Evolutionary conservation across 2,329 filamentous ascomycete genomes (phyloP).

Genomic region (Amauroascus niger): DNA sequence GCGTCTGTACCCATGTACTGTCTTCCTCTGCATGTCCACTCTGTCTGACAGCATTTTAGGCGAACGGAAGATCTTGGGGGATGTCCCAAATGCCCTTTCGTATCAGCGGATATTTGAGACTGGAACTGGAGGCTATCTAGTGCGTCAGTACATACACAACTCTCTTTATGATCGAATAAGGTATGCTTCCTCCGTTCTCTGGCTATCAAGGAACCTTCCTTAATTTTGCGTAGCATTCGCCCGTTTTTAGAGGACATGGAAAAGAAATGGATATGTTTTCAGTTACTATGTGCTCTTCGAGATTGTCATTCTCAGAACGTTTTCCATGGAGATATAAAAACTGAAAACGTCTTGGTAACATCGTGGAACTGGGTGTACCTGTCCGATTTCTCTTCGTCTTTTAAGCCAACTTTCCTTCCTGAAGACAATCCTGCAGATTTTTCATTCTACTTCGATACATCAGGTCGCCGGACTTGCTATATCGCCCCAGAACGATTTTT

Average conservation of each 20-base stretch:
- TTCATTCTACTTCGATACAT: slow-evolving; percentile 94
- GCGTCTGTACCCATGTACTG: slow-evolving; percentile 44
- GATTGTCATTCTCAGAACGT: slow-evolving; percentile 84
- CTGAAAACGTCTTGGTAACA: slow-evolving; percentile 90
- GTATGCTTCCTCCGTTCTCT: slow-evolving; percentile 25
- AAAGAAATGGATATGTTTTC: slow-evolving; percentile 97
- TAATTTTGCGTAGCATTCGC: slow-evolving; percentile 58
- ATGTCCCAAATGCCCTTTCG: slow-evolving; percentile 80
- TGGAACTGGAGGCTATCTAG: slow-evolving; percentile 79
- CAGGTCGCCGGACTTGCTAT: slow-evolving; percentile 84
- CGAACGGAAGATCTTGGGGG: slow-evolving; percentile 66
- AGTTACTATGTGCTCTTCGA: slow-evolving; percentile 80
- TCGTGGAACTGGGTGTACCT: slow-evolving; percentile 99
- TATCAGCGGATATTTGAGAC: slow-evolving; percentile 92
- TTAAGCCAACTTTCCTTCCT: slow-evolving; percentile 86
- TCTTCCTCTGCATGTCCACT: slow-evolving; percentile 18
- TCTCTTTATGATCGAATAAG: slow-evolving; percentile 90
- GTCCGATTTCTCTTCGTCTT: slow-evolving; percentile 91
- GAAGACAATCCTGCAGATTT: slow-evolving; percentile 97
- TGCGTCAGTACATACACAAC: slow-evolving; percentile 91
- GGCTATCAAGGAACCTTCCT: slow-evolving; percentile 2
- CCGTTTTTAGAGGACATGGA: slow-evolving; percentile 96
- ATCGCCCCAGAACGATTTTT: slow-evolving; percentile 89
- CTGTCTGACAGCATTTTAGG: slow-evolving; percentile 40
- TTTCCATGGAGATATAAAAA: slow-evolving; percentile 97